Evolutionary conservation across 352 stramenopile species (phyloP), one percentile per base, ranked within the genome.

Genomic region (Pythium apleroticum): DNA sequence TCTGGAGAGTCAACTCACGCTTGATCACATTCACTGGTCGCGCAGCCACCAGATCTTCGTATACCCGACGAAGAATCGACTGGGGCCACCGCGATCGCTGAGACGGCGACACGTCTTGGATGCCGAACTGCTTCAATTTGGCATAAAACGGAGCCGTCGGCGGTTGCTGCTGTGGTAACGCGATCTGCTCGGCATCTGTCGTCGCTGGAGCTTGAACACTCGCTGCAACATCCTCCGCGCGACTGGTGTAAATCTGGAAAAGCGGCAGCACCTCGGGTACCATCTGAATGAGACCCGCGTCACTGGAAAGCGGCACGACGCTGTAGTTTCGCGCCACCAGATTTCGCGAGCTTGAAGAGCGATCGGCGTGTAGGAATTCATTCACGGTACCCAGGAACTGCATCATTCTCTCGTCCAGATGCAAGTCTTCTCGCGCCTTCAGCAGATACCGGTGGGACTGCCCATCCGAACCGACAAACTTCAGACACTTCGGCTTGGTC

Each of bases 401-500:
- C 90, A 97, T 97, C 52, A 97, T 83, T 6, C 90, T 80, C 63
- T 96, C 88, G 62, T 97, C 90, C 24, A 97, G 74, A 20, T 86
- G 86, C 30, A 97, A 69, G 63, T 97, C 90, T 70, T 97, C 90
- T 19, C 84, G 73, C 4, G 89, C 86, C 54, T 97, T 97, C 1
- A 97, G 71, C 49, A 97, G 63, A 52, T 96, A 97, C 17, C 80
- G 86, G 68, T 94, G 86, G 24, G 55, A 66, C 57, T 75, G 61
- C 1, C 90, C 90, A 58, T 97, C 76, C 1, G 80, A 91, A 25
- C 87, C 90, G 22, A 88, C 62, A 15, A 97, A 83, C 52, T 80
- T 77, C 41, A 97, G 57, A 6, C 79, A 85, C 55, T 97, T 97
- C 0, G 90, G 90, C 45, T 91, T 93, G 1, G 87, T 96, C 68